phyloP scores from a whole-genome alignment of 257 asterid genomes.

The Petrea volubilis region DNA sequence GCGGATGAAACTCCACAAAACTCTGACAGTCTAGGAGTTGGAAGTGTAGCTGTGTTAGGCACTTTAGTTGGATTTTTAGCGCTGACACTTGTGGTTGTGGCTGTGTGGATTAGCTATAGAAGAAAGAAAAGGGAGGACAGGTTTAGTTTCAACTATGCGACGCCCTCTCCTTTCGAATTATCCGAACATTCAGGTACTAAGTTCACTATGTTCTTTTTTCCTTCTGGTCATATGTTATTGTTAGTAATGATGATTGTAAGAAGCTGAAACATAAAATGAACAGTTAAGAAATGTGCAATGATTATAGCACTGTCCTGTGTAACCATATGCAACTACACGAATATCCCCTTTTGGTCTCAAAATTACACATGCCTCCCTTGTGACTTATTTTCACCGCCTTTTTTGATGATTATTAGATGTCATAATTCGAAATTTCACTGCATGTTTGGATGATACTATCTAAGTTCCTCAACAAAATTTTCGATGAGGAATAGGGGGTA shows the following conservation, averaged over 20 bases:
- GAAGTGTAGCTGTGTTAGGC: constrained; percentile 43
- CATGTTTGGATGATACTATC: too few species aligned
- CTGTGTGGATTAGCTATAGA: constrained; percentile 45
- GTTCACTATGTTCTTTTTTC: background rate
- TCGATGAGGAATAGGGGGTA: too few species aligned
- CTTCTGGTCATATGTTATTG: background rate
- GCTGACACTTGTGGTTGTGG: constrained; percentile 44
- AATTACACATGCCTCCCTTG: too few species aligned
- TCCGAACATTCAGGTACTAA: constrained; percentile 56
- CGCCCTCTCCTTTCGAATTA: constrained; percentile 56
- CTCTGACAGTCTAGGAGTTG: constrained; percentile 34
- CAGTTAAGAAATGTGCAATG: too few species aligned
- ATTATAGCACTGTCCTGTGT: too few species aligned
- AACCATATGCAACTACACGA: too few species aligned
- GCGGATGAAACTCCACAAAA: constrained; percentile 25
- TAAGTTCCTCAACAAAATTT: too few species aligned
- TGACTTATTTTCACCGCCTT: too few species aligned
- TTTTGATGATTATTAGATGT: too few species aligned
- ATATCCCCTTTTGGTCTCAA: too few species aligned
- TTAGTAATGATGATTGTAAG: background rate
- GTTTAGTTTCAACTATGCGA: constrained; percentile 26
- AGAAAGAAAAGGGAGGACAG: constrained; percentile 44
- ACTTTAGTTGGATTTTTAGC: constrained; percentile 46
- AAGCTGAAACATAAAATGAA: too few species aligned
- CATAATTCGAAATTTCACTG: too few species aligned